A percentile compares a stretch with the other conserved stretches of the same genome.
phyloP scores from a whole-genome alignment of 257 asterid species.

The Nicotiana otophora region DNA sequence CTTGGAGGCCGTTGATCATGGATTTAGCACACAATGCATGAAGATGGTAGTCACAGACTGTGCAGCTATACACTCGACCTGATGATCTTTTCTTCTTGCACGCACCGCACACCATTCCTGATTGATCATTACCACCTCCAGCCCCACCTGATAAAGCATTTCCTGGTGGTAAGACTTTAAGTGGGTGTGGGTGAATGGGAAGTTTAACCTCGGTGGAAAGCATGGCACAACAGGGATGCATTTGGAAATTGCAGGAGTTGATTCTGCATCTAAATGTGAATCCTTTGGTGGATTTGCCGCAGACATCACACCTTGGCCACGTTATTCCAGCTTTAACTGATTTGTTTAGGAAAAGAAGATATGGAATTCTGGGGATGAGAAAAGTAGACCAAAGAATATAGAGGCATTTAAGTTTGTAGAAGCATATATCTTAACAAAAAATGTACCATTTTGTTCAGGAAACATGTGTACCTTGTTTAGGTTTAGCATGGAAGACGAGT shows the following conservation, averaged over 20 bases:
- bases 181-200: slow-evolving; percentile 42
- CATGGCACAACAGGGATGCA: slow-evolving; percentile 92
- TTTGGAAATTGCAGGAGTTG: slow-evolving; percentile 64
- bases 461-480: slow-evolving; percentile 45
- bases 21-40: slow-evolving; percentile 74
- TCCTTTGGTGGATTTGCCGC: slow-evolving; percentile 62
- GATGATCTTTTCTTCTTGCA: slow-evolving; percentile 54
- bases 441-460: background rate
- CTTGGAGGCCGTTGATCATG: slow-evolving; percentile 61
- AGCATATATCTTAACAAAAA: background rate
- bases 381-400: slow-evolving; percentile 1
- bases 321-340: slow-evolving; percentile 45
- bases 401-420: background rate
- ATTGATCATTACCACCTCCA: slow-evolving; percentile 10
- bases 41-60: slow-evolving; percentile 55
- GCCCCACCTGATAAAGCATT: background rate
- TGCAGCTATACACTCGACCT: slow-evolving; percentile 62
- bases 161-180: slow-evolving; percentile 41
- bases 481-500: slow-evolving; percentile 58
- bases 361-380: background rate
- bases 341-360: background rate
- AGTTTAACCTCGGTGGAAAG: slow-evolving; percentile 41
- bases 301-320: slow-evolving; percentile 69
- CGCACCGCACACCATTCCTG: slow-evolving; percentile 28
- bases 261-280: slow-evolving; percentile 66